Evolutionary conservation across 2,329 filamentous ascomycete species (phyloP), one percentile per base, ranked within the genome.

Genomic region (Colletotrichum sp.): DNA sequence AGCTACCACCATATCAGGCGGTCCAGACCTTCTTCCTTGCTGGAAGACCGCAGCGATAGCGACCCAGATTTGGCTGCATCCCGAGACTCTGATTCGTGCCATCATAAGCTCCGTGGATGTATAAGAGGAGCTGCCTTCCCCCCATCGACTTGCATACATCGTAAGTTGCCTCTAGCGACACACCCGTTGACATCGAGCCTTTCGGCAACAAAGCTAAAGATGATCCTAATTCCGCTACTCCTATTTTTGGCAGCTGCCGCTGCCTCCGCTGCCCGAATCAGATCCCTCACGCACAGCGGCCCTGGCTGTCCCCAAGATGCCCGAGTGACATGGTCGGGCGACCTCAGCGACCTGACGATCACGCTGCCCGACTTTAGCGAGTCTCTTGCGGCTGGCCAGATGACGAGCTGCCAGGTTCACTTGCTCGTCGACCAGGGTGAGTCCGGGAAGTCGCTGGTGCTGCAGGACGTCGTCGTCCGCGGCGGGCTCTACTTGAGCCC

Each of bases 291-390:
- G 10, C 75, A 76, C 64, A 75, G 72, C 59, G 75, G 75, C 8
- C 72, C 68, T 5, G 75, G 49, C 9, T 77, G 72, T 52, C 57
- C 63, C 8, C 75, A 76, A 28, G 59, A 59, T 30, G 63, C 72
- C 8, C 75, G 52, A 32, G 34, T 77, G 34, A 76, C 72, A 9
- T 76, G 75, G 75, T 75, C 77, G 8, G 80, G 79, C 34, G 62
- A 32, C 21, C 70, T 79, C 26, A 76, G 75, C 32, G 78, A 77
- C 26, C 55, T 74, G 26, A 85, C 86, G 75, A 87, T 85, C 75
- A 86, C 86, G 70, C 80, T 86, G 75, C 83, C 85, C 0, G 86
- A 82, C 68, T 85, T 86, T 67, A 85, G 86, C 77, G 72, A 80
- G 39, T 80, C 83, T 34, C 78, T 85, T 76, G 81, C 84, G 75